Evolutionary conservation across 2,329 filamentous ascomycete genomes (phyloP), one percentile per base, ranked within the genome.

Genomic region (Aspergillus versicolor): DNA sequence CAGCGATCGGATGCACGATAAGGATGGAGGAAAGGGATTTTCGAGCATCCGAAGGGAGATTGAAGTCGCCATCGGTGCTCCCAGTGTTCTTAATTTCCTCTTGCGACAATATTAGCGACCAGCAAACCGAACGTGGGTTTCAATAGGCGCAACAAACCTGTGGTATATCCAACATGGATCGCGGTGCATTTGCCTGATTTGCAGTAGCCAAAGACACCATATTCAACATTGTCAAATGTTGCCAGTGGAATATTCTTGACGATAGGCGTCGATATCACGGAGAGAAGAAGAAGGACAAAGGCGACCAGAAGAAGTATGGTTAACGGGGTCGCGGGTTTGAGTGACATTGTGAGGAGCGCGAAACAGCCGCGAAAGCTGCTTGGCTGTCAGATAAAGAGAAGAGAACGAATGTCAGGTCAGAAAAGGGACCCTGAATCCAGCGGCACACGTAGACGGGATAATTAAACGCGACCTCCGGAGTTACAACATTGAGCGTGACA

Each of bases 131-230:
- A 42, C 9, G 37, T 27, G 9, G 38, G 34, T 55, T 41, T 27
- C 57, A 60, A 60, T 54, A 41, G 60, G 57, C 55, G 53, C 54
- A 42, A 82, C 87, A 67, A 80, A 96, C 92, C 84, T 64, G 88
- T 88, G 70, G 89, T 86, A 76, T 97, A 99, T 71, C 93, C 94
- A 66, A 99, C 84, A 70, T 88, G 84, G 63, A 93, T 85, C 41
- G 80, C 79, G 67, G 84, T 90, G 75, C 94, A 97, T 57, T 75
- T 69, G 61, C 72, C 73, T 40, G 77, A 79, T 63, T 85, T 81
- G 75, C 94, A 99, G 68, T 86, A 96, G 24, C 94, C 94, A 78
- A 97, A 93, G 48, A 97, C 92, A 48, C 94, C 94, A 79, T 95
- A 97, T 64, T 87, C 87, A 65, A 90, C 85, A 66, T 88, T 87